phyloP scores from a whole-genome alignment of 768 basidiomycete species.

The Pleurotus cornucopiae region DNA sequence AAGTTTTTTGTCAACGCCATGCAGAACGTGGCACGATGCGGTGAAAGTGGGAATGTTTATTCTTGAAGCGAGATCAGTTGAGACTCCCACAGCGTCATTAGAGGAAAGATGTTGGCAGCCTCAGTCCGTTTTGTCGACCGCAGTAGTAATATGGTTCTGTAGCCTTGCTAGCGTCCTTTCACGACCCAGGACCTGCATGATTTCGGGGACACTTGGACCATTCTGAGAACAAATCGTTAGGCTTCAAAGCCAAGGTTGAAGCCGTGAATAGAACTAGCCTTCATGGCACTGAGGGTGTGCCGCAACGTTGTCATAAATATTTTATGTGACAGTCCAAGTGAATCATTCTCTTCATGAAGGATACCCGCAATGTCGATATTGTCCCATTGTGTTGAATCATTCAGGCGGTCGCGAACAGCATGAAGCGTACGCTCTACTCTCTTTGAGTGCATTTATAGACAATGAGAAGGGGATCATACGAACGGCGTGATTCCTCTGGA shows the following conservation, averaged over 20 bases:
- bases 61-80: too few species aligned
- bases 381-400: slow-evolving; percentile 33
- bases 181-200: slow-evolving; percentile 38
- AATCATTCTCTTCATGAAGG: slow-evolving; percentile 41
- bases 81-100: too few species aligned
- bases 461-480: background rate
- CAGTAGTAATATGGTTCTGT: background rate
- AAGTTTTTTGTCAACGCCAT: too few species aligned
- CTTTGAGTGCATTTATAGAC: slow-evolving; percentile 8
- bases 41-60: too few species aligned
- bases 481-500: slow-evolving; percentile 39
- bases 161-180: slow-evolving; percentile 37
- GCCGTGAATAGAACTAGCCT: slow-evolving; percentile 32
- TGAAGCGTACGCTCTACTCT: slow-evolving; percentile 28
- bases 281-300: slow-evolving; percentile 78
- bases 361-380: slow-evolving; percentile 27
- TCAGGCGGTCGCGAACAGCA: slow-evolving; percentile 25
- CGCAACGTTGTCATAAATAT: slow-evolving; percentile 70
- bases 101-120: too few species aligned
- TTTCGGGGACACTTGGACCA: slow-evolving; percentile 43
- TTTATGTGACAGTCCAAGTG: slow-evolving; percentile 37
- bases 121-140: too few species aligned
- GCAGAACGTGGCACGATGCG: too few species aligned
- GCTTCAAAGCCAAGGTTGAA: background rate
- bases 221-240: slow-evolving; percentile 27